Evolutionary conservation across 331 rosid species (phyloP).

Genomic region (Rosa hybrid): DNA sequence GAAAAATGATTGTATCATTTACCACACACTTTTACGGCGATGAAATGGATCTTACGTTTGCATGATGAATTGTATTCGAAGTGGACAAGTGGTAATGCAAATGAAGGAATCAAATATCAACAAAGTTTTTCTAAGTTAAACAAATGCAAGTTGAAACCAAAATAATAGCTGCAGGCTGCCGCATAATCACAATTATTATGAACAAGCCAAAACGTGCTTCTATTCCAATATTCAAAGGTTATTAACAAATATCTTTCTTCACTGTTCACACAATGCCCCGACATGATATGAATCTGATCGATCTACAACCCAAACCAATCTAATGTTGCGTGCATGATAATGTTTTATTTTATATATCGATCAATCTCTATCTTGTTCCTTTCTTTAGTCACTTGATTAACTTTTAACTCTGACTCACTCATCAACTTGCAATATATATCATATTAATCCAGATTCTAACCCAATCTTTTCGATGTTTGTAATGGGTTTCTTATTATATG

Average conservation of each 20-base stretch:
- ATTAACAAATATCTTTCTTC: background rate
- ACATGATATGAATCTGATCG: background rate
- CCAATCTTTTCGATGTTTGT: background rate
- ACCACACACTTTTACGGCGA: background rate
- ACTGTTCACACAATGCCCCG: background rate
- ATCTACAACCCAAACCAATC: background rate
- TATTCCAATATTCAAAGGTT: background rate
- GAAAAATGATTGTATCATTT: no score
- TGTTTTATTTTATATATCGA: background rate
- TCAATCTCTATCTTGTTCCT: background rate
- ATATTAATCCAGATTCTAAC: background rate
- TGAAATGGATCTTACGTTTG: background rate
- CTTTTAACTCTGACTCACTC: background rate
- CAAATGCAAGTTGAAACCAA: background rate
- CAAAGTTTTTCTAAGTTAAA: background rate
- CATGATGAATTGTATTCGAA: background rate
- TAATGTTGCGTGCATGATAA: background rate
- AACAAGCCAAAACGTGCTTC: constrained; percentile 24
- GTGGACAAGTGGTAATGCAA: background rate
- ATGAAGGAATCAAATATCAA: background rate
- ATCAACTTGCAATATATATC: constrained; percentile 4
- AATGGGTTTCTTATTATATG: background rate
- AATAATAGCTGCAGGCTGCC: constrained; percentile 3
- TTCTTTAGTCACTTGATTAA: background rate
- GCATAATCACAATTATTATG: background rate